Percentiles rank a stretch among this genome's conserved stretches.
Evolutionary conservation across 345 rosid genomes (phyloP).

Genomic region (Melastoma malabathricum): DNA sequence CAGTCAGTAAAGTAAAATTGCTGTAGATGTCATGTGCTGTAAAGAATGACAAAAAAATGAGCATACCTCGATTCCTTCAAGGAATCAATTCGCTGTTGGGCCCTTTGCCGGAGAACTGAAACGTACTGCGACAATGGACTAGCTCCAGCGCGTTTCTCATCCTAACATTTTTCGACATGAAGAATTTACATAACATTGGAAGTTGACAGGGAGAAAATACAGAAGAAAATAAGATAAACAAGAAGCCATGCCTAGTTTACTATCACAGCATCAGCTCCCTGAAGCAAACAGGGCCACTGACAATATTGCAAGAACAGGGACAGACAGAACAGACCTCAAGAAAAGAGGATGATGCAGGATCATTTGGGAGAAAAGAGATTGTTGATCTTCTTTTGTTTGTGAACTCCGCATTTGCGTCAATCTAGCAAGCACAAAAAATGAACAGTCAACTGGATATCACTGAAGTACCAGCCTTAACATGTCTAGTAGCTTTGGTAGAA

Average conservation of each 20-base stretch:
- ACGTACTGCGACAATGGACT: conserved; percentile 68
- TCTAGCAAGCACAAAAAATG: no score
- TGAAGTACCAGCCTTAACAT: no score
- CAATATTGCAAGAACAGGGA: not conserved
- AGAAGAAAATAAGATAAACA: no score
- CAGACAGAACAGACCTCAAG: conserved; percentile 33
- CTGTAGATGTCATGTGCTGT: not conserved
- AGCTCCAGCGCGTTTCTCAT: conserved; percentile 44
- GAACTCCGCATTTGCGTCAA: no score
- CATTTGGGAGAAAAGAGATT: conserved; percentile 53
- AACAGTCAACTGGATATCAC: no score
- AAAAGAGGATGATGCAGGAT: conserved; percentile 46
- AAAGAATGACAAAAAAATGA: not conserved
- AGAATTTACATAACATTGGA: not conserved
- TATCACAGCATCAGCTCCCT: no score
- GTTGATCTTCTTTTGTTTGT: conserved; percentile 15
- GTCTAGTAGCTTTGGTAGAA: no score
- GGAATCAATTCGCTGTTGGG: conserved; percentile 51
- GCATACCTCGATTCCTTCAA: conserved; percentile 74
- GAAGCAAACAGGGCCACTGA: no score
- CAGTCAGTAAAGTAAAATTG: not conserved
- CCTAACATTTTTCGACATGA: conserved; percentile 18
- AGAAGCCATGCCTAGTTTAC: no score
- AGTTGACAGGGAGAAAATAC: no score
- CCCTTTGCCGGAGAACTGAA: conserved; percentile 37